phyloP scores from a whole-genome alignment of 768 basidiomycete species.

The Leccinum imitatum region DNA sequence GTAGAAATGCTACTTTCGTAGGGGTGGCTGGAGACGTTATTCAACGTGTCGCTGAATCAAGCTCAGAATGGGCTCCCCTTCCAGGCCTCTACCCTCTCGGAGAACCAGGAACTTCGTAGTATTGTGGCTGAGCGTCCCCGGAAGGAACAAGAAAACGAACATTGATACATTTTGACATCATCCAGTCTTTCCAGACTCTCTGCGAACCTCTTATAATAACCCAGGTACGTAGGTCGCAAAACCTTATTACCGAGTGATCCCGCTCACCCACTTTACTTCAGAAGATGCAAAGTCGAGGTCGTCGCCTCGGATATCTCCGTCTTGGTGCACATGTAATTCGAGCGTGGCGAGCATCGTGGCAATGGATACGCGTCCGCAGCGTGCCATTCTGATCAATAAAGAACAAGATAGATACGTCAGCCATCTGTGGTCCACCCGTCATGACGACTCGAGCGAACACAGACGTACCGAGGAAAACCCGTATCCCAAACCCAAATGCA shows the following conservation, averaged over 20 bases:
- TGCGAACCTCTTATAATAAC: background rate
- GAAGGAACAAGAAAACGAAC: background rate
- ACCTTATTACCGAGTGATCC: constrained; percentile 7
- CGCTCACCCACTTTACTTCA: constrained; percentile 6
- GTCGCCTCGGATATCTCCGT: background rate
- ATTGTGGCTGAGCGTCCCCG: background rate
- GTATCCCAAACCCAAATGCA: constrained; percentile 16
- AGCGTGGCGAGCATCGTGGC: constrained; percentile 17
- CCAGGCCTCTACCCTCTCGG: too few relatives aligned
- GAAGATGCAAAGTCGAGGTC: background rate
- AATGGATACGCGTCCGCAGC: background rate
- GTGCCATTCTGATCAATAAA: background rate
- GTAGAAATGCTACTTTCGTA: too few relatives aligned
- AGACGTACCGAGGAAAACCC: constrained; percentile 6
- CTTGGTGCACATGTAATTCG: constrained; percentile 3
- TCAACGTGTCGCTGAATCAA: too few relatives aligned
- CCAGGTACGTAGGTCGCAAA: background rate
- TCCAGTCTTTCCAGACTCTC: background rate
- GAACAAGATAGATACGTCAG: background rate
- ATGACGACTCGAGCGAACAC: background rate
- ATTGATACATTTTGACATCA: background rate
- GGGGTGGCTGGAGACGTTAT: too few relatives aligned
- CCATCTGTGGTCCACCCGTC: background rate
- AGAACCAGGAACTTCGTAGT: background rate
- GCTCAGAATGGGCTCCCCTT: too few relatives aligned